Conservation (phyloP, 306 rosid species). For the Quercus agrifolia region DNA sequence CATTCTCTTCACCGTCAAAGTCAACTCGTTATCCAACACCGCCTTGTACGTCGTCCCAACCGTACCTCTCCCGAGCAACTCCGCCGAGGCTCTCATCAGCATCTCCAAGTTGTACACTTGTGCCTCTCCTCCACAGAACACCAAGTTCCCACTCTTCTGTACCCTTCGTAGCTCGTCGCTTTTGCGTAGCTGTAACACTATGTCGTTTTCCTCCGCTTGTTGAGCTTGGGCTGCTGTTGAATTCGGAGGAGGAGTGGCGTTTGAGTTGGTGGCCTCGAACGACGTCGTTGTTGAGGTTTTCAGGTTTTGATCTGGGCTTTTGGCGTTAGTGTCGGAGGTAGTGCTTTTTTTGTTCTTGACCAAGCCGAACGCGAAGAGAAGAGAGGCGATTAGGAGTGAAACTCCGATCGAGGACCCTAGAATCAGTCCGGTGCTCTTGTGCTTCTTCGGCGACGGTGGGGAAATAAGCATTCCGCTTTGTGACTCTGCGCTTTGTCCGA, state of each 20-base stretch:
- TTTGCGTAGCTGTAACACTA: slow-evolving; percentile 26
- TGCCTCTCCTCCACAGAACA: slow-evolving; percentile 68
- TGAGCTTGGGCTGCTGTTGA: neutral
- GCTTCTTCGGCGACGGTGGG: slow-evolving; percentile 31
- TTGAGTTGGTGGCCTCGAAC: neutral
- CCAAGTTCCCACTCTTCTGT: slow-evolving; percentile 57
- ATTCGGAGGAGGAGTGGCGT: neutral
- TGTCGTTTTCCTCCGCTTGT: slow-evolving; percentile 3
- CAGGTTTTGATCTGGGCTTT: neutral
- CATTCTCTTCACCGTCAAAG: slow-evolving; percentile 79
- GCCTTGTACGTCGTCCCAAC: slow-evolving; percentile 91
- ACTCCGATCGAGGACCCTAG: slow-evolving; percentile 42
- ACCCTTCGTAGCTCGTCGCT: slow-evolving; percentile 24
- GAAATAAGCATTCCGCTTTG: slow-evolving; percentile 44
- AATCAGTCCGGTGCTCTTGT: slow-evolving; percentile 40
- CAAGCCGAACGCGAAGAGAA: slow-evolving; percentile 28
- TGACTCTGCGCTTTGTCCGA: slow-evolving; percentile 47
- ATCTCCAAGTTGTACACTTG: slow-evolving; percentile 64
- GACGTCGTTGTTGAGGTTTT: slow-evolving; percentile 10
- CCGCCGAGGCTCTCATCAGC: slow-evolving; percentile 91
- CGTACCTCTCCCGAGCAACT: slow-evolving; percentile 79
- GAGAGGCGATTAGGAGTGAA: slow-evolving; percentile 26
- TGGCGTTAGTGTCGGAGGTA: no score
- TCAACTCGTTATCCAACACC: slow-evolving; percentile 57
- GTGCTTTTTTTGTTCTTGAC: slow-evolving; percentile 20